These are phyloP conservation scores for Lactarius tabidus DNA, from an alignment of 768 basidiomycete genomes.

Conservation along the genomic window DNA sequence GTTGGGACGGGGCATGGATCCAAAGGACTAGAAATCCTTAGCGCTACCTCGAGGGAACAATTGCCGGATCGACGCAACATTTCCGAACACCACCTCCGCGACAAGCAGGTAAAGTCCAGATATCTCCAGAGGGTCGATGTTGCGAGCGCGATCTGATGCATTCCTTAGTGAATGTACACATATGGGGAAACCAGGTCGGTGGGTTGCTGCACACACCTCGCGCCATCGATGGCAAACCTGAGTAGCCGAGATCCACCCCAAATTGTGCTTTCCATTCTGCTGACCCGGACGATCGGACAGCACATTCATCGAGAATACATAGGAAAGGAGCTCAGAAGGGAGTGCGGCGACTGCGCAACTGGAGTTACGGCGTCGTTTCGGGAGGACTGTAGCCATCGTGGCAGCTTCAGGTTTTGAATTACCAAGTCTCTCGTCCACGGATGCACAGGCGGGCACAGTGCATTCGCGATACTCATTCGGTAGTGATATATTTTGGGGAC, in stretches of 20 bases:
- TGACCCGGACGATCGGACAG: neutral
- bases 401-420: neutral
- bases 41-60: neutral
- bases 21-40: neutral
- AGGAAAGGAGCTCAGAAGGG: constrained; percentile 10
- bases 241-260: constrained; percentile 7
- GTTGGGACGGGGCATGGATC: neutral
- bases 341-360: neutral
- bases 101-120: constrained; percentile 2
- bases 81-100: constrained; percentile 8
- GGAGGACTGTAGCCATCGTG: neutral
- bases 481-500: neutral
- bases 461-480: neutral
- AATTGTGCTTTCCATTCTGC: neutral
- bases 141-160: constrained; percentile 4
- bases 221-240: constrained; percentile 11
- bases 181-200: neutral
- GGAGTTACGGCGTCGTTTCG: constrained; percentile 3
- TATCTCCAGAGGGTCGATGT: constrained; percentile 7
- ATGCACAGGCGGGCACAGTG: neutral
- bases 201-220: neutral
- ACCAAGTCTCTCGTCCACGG: neutral
- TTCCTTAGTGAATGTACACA: neutral
- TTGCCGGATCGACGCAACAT: constrained; percentile 9
- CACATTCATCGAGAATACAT: constrained; percentile 5